A percentile compares a stretch with the other conserved stretches of the same genome.
Conservation (phyloP, 225 moss, liverwort and hornwort genomes). For the Asterella californica region DNA sequence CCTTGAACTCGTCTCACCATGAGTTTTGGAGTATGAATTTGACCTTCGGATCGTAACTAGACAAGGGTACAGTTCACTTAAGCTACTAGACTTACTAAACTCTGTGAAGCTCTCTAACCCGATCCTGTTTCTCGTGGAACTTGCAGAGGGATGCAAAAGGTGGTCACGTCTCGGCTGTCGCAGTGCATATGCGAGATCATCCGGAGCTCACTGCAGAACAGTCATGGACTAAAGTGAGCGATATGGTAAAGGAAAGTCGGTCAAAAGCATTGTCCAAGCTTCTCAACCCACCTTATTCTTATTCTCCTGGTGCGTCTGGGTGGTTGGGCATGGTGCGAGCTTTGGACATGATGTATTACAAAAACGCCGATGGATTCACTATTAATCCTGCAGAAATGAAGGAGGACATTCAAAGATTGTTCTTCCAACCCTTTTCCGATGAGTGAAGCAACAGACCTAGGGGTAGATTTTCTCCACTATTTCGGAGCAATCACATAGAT, state of each 20-base stretch:
- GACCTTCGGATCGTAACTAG: too few relatives aligned
- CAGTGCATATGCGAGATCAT: background rate
- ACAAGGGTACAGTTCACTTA: too few relatives aligned
- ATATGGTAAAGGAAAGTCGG: background rate
- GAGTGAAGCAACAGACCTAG: background rate
- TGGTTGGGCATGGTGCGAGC: conserved; percentile 21
- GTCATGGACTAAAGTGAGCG: background rate
- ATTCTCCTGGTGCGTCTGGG: background rate
- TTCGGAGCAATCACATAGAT: background rate
- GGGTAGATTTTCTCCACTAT: background rate
- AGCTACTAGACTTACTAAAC: too few relatives aligned
- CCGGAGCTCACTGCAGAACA: conserved; percentile 2
- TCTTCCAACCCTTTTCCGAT: background rate
- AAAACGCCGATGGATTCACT: conserved; percentile 12
- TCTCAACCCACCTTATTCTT: background rate
- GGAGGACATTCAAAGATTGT: conserved; percentile 6
- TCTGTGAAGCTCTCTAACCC: background rate
- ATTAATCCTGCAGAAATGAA: conserved; percentile 1
- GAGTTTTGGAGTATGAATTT: too few relatives aligned
- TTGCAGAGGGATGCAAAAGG: conserved; percentile 12
- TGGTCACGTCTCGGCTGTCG: conserved; percentile 3
- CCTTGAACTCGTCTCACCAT: background rate
- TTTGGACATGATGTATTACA: conserved; percentile 15
- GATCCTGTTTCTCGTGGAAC: background rate
- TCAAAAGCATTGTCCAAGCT: background rate